phyloP scores from a whole-genome alignment of 2,329 filamentous ascomycete species.

The Pseudopithomyces maydicus region DNA sequence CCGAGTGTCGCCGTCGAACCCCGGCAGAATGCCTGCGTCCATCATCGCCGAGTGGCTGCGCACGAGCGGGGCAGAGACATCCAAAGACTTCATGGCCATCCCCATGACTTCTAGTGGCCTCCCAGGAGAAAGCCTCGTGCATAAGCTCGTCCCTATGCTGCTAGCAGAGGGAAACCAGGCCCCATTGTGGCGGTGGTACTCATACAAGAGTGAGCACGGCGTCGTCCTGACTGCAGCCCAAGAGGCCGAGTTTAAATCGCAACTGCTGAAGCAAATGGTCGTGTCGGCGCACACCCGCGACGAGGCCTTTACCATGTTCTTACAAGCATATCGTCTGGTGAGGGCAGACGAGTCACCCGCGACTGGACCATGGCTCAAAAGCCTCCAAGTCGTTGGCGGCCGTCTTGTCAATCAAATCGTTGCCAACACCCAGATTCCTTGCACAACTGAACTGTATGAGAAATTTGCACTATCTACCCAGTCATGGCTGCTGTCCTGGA shows the following conservation, averaged over 20 bases:
- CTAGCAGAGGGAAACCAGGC: slow-evolving; percentile 25
- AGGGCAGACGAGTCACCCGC: slow-evolving; percentile 9
- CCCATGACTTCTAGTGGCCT: slow-evolving; percentile 10
- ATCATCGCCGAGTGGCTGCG: slow-evolving; percentile 36
- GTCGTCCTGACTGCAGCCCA: slow-evolving; percentile 17
- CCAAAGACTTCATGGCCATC: slow-evolving; percentile 30
- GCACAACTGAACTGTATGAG: slow-evolving; percentile 25
- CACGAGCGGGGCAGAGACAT: slow-evolving; percentile 34
- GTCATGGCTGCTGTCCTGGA: slow-evolving; percentile 30
- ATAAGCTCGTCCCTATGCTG: slow-evolving; percentile 27
- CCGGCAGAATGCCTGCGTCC: slow-evolving; percentile 19
- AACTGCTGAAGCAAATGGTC: slow-evolving; percentile 32
- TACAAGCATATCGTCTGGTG: slow-evolving; percentile 24
- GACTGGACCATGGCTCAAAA: not conserved
- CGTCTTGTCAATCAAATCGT: slow-evolving; percentile 33
- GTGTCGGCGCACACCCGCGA: slow-evolving; percentile 17
- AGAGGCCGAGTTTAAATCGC: slow-evolving; percentile 23
- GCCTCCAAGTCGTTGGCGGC: slow-evolving; percentile 28
- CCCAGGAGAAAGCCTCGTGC: slow-evolving; percentile 15
- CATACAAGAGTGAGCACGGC: slow-evolving; percentile 22
- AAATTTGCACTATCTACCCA: slow-evolving; percentile 26
- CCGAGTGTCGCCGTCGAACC: slow-evolving; percentile 4
- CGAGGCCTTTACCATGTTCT: slow-evolving; percentile 28
- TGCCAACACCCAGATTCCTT: slow-evolving; percentile 4
- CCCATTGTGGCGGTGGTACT: slow-evolving; percentile 38